These are phyloP conservation scores for Colletotrichum cereale DNA, from an alignment of 2,329 filamentous ascomycete genomes.

Conservation along the genomic window DNA sequence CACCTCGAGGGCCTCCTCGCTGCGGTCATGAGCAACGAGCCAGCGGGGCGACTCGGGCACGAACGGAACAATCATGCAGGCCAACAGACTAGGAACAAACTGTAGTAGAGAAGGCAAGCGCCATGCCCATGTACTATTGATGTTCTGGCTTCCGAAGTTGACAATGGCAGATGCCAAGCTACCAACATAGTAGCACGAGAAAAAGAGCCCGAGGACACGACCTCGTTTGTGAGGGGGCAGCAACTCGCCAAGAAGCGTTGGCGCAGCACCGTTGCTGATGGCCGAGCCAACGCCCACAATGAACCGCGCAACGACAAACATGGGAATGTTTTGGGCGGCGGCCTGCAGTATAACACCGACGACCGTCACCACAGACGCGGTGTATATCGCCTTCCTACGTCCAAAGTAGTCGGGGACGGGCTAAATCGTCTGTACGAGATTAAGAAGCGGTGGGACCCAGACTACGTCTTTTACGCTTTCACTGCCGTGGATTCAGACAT, in stretches of 20 bases:
- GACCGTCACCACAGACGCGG: too few relatives aligned
- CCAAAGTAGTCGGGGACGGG: too few relatives aligned
- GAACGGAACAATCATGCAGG: constrained; percentile 36
- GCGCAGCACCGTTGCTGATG: constrained; percentile 57
- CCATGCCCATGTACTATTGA: constrained; percentile 53
- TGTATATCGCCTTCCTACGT: too few relatives aligned
- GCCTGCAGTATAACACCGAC: constrained; percentile 60
- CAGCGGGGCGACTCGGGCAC: constrained; percentile 49
- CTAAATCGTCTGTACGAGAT: too few relatives aligned
- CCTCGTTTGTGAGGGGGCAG: constrained; percentile 51
- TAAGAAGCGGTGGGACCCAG: too few relatives aligned
- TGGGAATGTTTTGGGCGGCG: constrained; percentile 62
- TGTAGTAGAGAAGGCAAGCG: constrained; percentile 52
- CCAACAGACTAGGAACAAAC: constrained; percentile 47
- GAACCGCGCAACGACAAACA: constrained; percentile 62
- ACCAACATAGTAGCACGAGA: constrained; percentile 48
- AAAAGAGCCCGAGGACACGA: constrained; percentile 38
- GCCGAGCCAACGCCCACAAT: constrained; percentile 61
- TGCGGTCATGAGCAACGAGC: constrained; percentile 49
- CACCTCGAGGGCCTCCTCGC: constrained; percentile 48
- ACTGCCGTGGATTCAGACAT: too few relatives aligned
- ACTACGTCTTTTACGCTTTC: too few relatives aligned
- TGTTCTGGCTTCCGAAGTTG: constrained; percentile 49
- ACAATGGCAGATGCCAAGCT: constrained; percentile 47
- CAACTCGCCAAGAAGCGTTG: constrained; percentile 63